Evolutionary conservation across 2,329 filamentous ascomycete species (phyloP).

Genomic region (Colletotrichum siamense): DNA sequence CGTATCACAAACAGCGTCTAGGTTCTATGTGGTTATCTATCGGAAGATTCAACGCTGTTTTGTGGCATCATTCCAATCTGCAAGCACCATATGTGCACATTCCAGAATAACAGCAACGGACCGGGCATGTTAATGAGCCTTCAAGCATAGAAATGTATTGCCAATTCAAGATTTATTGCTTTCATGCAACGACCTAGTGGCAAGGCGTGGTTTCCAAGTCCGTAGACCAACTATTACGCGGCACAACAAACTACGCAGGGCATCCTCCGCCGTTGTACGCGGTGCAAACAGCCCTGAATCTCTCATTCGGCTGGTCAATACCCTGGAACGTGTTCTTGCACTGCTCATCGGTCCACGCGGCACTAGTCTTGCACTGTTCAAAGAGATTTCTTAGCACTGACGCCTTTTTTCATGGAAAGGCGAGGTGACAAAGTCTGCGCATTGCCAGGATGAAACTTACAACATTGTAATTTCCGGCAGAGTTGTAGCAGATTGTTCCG

Average conservation of each 20-base stretch:
- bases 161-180: neutral
- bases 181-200: neutral
- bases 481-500: neutral
- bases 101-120: neutral
- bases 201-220: neutral
- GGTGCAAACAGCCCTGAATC: neutral
- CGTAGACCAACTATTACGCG: neutral
- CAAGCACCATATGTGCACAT: neutral
- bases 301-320: neutral
- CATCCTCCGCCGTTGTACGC: neutral
- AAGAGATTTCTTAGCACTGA: neutral
- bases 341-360: neutral
- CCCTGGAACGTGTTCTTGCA: neutral
- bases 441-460: neutral
- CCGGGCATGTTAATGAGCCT: neutral
- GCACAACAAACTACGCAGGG: neutral
- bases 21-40: no score
- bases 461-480: neutral
- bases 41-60: neutral
- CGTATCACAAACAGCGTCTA: no score
- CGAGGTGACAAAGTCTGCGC: accelerated
- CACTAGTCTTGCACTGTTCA: neutral
- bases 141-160: neutral
- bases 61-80: neutral
- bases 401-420: neutral